Base-by-base conservation (phyloP, 441 rosid genomes). In the Eutrema salsugineum region DNA sequence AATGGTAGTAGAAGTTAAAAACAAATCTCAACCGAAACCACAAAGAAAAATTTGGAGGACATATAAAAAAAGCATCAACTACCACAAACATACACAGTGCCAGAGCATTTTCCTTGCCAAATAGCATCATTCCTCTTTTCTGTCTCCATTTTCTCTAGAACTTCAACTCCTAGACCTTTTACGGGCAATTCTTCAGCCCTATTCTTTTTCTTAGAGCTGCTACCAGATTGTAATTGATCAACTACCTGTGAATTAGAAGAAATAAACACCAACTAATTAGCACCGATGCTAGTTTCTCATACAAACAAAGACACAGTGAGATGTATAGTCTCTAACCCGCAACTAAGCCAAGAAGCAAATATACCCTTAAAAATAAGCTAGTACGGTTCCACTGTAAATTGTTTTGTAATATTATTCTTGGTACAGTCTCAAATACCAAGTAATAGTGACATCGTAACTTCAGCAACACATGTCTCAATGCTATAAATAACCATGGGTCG, bases 71-170 rank as follows among this genome's bases (percentile, higher is more conserved):
- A 38, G 17, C 15, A 46, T 71, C 12, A 36, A 66, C 39, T 72
- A 75, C 57, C 76, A 78, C 40, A 81, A 65, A 94, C 99, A 77
- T 93, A 93, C 99, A 95, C 96, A 83, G 98, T 87, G 87, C 98
- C 98, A 58, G 99, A 95, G 75, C 99, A 95, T 88, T 89, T 95
- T 69, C 98, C 99, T 81, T 87, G 89, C 99, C 99, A 95, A 73
- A 8, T 78, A 46, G 50, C 89, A 81, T 95, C 97, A 43, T 85
- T 95, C 44, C 68, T 77, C 72, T 95, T 95, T 51, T 85, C 90
- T 75, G 72, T 88, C 68, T 83, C 88, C 99, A 95, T 77, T 80
- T 82, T 79, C 73, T 83, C 90, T 9, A 91, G 46, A 61, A 87
- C 87, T 35, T 81, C 81, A 28, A 40, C 70, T 67, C 99, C 98